These are phyloP conservation scores for Camellia granthamiana DNA, from an alignment of 148 eudicot species.

Conservation along the genomic window DNA sequence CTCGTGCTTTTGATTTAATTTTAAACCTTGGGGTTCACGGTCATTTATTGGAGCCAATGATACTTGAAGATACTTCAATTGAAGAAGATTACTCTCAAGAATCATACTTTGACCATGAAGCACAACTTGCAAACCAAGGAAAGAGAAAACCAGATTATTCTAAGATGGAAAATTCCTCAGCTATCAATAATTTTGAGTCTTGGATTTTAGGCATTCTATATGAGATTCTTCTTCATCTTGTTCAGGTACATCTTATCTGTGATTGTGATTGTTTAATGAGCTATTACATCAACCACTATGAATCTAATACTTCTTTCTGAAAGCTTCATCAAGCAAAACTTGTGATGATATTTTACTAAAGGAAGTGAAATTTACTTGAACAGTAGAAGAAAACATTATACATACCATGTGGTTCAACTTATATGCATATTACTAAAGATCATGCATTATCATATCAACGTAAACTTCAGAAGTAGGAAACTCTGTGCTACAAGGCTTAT, in stretches of 20 bases:
- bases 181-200: constrained; percentile 75
- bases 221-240: constrained; percentile 86
- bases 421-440: background rate
- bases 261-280: constrained; percentile 3
- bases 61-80: constrained; percentile 61
- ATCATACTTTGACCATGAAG: constrained; percentile 48
- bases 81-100: constrained; percentile 78
- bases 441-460: background rate
- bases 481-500: no score
- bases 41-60: constrained; percentile 87
- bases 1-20: constrained; percentile 90
- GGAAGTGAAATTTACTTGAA: background rate
- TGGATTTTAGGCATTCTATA: constrained; percentile 86
- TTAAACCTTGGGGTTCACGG: constrained; percentile 98
- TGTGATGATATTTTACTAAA: background rate
- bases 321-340: background rate
- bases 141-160: constrained; percentile 42
- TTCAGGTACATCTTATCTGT: constrained; percentile 57
- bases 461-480: background rate
- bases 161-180: constrained; percentile 44
- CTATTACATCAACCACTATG: background rate
- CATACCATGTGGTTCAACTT: background rate
- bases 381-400: background rate
- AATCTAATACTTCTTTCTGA: background rate
- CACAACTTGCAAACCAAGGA: constrained; percentile 44